Percentiles rank a stretch among this genome's conserved stretches.
These are phyloP conservation scores for Linanthus parryae DNA, from an alignment of 148 eudicot species.

Conservation along the genomic window DNA sequence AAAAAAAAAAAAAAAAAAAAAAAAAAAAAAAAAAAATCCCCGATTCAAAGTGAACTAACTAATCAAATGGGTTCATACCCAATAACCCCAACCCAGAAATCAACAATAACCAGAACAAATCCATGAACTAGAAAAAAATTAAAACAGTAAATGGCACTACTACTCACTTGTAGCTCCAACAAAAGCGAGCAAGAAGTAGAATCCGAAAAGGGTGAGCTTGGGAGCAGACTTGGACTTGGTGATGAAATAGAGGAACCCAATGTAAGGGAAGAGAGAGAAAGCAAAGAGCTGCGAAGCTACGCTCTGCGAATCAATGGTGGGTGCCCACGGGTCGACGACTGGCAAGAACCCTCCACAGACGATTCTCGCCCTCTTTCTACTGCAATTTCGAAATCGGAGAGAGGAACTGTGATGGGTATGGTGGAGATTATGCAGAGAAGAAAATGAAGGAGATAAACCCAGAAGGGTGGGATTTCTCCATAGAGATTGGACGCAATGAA, in stretches of 20 bases:
- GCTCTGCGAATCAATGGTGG: constrained; percentile 81
- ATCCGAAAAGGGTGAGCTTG: constrained; percentile 87
- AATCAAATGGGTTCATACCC: too few relatives aligned
- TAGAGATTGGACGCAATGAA: not conserved
- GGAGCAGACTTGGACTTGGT: constrained; percentile 86
- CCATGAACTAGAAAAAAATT: not conserved
- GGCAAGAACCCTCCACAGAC: constrained; percentile 45
- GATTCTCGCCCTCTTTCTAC: constrained; percentile 23
- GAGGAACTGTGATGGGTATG: not conserved
- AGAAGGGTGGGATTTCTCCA: not conserved
- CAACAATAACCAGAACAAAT: too few relatives aligned
- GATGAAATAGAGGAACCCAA: constrained; percentile 89
- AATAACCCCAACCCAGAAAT: too few relatives aligned
- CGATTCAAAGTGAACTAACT: too few relatives aligned
- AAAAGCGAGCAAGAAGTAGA: constrained; percentile 99
- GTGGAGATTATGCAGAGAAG: constrained; percentile 1
- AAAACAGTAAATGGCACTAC: constrained; percentile 11
- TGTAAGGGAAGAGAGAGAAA: constrained; percentile 80
- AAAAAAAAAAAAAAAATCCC: too few relatives aligned
- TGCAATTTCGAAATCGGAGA: not conserved
- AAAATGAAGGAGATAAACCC: not conserved
- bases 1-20: too few relatives aligned
- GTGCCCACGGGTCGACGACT: constrained; percentile 97
- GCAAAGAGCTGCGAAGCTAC: constrained; percentile 96
- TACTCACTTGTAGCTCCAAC: constrained; percentile 97